Evolutionary conservation across 2,329 filamentous ascomycete genomes (phyloP).

Genomic region (Thelonectria rubi): DNA sequence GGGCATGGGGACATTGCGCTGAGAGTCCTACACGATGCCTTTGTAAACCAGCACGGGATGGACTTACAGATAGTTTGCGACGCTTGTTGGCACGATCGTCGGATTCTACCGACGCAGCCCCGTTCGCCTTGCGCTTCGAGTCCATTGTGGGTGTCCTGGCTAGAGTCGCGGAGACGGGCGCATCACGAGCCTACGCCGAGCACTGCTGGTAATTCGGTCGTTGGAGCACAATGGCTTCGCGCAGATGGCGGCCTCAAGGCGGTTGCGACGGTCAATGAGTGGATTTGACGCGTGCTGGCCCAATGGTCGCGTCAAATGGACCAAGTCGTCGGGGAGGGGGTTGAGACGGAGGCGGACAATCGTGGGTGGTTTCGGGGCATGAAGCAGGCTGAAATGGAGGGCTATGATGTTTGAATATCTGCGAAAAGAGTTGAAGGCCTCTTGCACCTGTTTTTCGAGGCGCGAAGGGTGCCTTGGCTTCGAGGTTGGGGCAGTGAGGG

Average conservation of each 20-base stretch:
- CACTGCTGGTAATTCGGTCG: slow-evolving; percentile 19
- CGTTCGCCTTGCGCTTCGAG: slow-evolving; percentile 65
- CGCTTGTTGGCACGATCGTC: slow-evolving; percentile 66
- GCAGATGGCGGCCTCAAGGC: slow-evolving; percentile 30
- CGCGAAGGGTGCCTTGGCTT: slow-evolving; percentile 20
- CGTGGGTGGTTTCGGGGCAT: slow-evolving; percentile 10
- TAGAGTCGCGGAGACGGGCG: slow-evolving; percentile 38
- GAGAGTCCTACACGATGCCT: slow-evolving; percentile 2
- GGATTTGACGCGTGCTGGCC: slow-evolving; percentile 44
- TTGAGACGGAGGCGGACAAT: slow-evolving; percentile 9
- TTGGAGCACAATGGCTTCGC: slow-evolving; percentile 43
- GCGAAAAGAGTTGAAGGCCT: slow-evolving; percentile 4
- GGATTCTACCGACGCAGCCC: slow-evolving; percentile 54
- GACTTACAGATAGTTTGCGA: slow-evolving; percentile 62
- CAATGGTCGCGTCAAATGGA: slow-evolving; percentile 41
- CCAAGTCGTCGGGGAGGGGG: slow-evolving; percentile 20
- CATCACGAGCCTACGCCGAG: slow-evolving; percentile 39
- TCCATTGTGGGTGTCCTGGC: slow-evolving; percentile 56
- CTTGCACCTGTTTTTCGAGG: slow-evolving; percentile 17
- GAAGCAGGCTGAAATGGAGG: neutral
- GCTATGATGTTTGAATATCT: neutral
- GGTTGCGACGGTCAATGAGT: slow-evolving; percentile 36
- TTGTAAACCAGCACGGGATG: slow-evolving; percentile 34
- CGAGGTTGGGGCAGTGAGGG: slow-evolving; percentile 14
- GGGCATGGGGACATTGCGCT: neutral